A percentile compares a stretch with the other conserved stretches of the same genome.
Evolutionary conservation across 108 stramenopile species (phyloP).

Genomic region (Pseudonitzschia pungens): DNA sequence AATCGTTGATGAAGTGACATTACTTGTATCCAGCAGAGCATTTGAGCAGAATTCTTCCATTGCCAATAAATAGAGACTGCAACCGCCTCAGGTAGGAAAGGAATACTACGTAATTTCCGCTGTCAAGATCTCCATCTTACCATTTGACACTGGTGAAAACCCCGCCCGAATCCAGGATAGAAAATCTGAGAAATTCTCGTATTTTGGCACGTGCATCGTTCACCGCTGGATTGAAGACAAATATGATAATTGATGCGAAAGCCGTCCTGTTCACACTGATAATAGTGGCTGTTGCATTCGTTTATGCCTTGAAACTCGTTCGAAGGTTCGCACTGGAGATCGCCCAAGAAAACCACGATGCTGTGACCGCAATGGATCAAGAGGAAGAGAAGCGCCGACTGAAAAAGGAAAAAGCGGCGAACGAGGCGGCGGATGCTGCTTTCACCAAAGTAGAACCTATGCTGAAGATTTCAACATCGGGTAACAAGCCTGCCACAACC

Average conservation of each 20-base stretch:
- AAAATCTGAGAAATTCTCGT: neutral
- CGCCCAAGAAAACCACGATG: slow-evolving; percentile 85
- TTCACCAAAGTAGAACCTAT: slow-evolving; percentile 79
- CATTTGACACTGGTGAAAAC: too few species aligned
- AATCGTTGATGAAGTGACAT: too few species aligned
- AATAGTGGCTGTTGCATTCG: slow-evolving; percentile 49
- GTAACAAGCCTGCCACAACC: neutral
- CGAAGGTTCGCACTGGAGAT: slow-evolving; percentile 75
- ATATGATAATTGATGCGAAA: slow-evolving; percentile 82
- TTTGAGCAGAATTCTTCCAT: too few species aligned
- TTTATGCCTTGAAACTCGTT: slow-evolving; percentile 59
- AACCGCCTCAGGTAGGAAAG: too few species aligned
- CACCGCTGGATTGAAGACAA: neutral
- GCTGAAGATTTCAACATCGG: slow-evolving; percentile 21
- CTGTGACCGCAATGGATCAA: slow-evolving; percentile 65
- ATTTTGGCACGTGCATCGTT: neutral
- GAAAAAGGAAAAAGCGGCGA: slow-evolving; percentile 65
- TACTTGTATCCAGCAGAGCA: too few species aligned
- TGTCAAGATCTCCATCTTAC: too few species aligned
- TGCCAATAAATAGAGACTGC: too few species aligned
- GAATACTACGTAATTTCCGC: too few species aligned
- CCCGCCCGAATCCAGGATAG: too few species aligned
- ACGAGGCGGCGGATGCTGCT: slow-evolving; percentile 68
- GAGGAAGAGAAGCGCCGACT: slow-evolving; percentile 60
- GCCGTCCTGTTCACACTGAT: slow-evolving; percentile 59